These are phyloP conservation scores for Solanum tacnaense DNA, from an alignment of 257 asterid species.

Conservation along the genomic window DNA sequence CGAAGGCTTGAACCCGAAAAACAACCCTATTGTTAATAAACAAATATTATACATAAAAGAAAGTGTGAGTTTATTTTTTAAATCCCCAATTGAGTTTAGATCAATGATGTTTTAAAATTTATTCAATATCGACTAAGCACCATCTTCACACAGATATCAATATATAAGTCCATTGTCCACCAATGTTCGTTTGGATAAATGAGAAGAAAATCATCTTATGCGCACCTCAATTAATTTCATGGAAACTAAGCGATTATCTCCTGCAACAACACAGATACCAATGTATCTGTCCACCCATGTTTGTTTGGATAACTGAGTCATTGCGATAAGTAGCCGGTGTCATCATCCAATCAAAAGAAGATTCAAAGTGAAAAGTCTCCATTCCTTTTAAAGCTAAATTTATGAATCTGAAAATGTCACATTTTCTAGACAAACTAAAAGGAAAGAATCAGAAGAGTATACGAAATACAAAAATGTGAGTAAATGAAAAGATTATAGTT, in stretches of 20 bases:
- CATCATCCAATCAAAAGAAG: background rate
- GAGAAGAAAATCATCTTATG: rapidly evolving
- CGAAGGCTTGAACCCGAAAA: rapidly evolving
- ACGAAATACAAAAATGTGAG: background rate
- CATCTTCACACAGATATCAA: background rate
- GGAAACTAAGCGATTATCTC: no score
- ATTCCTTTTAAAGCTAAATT: background rate
- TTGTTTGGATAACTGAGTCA: background rate
- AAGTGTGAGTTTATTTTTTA: background rate
- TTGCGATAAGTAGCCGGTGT: background rate
- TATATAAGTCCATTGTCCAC: background rate
- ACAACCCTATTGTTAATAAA: background rate
- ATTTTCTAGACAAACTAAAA: background rate
- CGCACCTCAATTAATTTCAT: background rate
- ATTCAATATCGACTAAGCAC: background rate
- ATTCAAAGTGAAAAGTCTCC: background rate
- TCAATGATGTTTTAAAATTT: background rate
- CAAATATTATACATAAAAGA: background rate
- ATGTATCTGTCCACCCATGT: background rate
- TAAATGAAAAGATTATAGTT: background rate
- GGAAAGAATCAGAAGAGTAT: background rate
- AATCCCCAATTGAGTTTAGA: background rate
- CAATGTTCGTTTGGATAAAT: background rate
- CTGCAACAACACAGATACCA: background rate
- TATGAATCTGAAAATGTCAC: background rate